Evolutionary conservation across 1,139 yeast species (phyloP), one percentile per base, ranked within the genome.

Genomic region (Debaryomycetaceae sp.): DNA sequence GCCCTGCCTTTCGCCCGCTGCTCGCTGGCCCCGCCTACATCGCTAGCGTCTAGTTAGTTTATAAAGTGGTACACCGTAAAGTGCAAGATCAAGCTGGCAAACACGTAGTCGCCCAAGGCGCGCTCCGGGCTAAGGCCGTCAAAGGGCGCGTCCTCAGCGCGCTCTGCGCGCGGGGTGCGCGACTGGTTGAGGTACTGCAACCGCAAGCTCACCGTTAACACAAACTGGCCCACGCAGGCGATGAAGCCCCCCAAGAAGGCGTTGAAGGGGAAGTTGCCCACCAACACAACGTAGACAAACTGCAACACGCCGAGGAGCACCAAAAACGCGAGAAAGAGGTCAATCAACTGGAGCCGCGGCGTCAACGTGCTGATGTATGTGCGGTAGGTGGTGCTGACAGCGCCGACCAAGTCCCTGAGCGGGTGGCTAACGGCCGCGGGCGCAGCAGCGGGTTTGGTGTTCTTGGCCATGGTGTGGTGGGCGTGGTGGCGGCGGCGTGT

Each of bases 181-280:
- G 8, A 38, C 34, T 54, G 53, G 16, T 40, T 43, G 33, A 52
- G 47, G 31, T 51, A 65, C 53, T 89, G 96, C 49, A 89, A 70
- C 47, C 98, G 71, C 49, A 91, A 69, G 40, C 82, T 72, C 31
- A 82, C 83, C 11, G 94, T 75, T 41, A 91, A 71, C 22, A 91
- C 97, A 53, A 93, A 91, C 57, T 93, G 98, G 11, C 95, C 97
- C 35, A 91, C 96, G 37, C 97, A 85, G 23, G 88, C 68, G 37
- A 83, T 75, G 52, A 91, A 91, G 1, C 98, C 98, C 17, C 95
- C 93, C 38, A 91, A 69, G 52, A 91, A 91, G 19, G 96, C 97
- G 59, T 91, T 91, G 71, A 93, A 91, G 14, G 99, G 99, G 69
- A 82, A 93, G 46, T 78, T 85, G 18, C 97, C 95, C 33, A 88